These are phyloP conservation scores for Isabelozyma heimii DNA, from an alignment of 805 yeast genomes.

Conservation along the genomic window DNA sequence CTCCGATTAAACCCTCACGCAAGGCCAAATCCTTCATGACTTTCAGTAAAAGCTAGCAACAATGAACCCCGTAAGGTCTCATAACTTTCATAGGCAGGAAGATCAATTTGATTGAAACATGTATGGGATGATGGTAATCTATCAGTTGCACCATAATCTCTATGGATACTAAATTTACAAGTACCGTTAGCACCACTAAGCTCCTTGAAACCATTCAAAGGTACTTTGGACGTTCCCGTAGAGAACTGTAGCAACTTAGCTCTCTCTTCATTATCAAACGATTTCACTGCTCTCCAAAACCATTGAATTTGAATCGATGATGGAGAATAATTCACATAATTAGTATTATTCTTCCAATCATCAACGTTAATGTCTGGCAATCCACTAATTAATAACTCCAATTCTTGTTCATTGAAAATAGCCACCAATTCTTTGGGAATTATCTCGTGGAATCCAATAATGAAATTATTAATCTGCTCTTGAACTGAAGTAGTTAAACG, in stretches of 20 bases:
- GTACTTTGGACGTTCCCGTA: conserved; percentile 96
- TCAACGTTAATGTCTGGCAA: conserved; percentile 93
- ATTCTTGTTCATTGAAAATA: conserved; percentile 92
- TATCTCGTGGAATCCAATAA: conserved; percentile 85
- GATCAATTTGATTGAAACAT: conserved; percentile 90
- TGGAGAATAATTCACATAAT: conserved; percentile 76
- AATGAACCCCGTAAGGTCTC: conserved; percentile 80
- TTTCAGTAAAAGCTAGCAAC: conserved; percentile 85
- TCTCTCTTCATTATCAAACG: conserved; percentile 90
- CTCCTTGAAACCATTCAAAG: conserved; percentile 88
- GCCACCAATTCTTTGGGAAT: conserved; percentile 80
- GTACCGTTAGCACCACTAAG: conserved; percentile 84
- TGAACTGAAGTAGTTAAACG: conserved; percentile 77
- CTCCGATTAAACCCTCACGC: conserved; percentile 34
- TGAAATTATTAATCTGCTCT: conserved; percentile 83
- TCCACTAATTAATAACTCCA: conserved; percentile 90
- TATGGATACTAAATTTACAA: conserved; percentile 82
- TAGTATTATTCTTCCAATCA: conserved; percentile 91
- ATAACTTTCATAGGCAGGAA: conserved; percentile 90
- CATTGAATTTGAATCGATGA: conserved; percentile 87
- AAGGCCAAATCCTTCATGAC: conserved; percentile 93
- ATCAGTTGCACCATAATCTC: conserved; percentile 82
- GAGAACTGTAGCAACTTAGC: conserved; percentile 94
- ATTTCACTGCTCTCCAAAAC: conserved; percentile 97
- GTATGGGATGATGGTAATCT: conserved; percentile 95